A percentile compares a stretch with the other conserved stretches of the same genome.
Conservation (phyloP, 179 eudicot genomes). For the Sideroxylon spinosum region DNA sequence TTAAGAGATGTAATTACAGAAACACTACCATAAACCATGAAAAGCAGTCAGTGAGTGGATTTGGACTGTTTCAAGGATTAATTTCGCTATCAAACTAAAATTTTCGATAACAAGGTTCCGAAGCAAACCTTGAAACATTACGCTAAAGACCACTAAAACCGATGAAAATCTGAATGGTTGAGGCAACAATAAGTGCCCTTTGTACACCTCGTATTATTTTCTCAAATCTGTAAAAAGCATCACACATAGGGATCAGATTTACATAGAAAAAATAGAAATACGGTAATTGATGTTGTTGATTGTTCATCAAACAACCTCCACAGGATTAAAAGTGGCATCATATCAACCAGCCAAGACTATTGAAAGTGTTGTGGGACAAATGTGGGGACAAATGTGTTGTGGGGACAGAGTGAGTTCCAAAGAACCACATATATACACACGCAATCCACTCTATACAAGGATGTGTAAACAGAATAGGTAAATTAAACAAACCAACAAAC, state of each 20-base stretch:
- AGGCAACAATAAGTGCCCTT: conserved; percentile 90
- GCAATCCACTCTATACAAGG: too few species aligned
- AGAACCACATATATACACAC: not conserved
- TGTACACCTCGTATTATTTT: conserved; percentile 79
- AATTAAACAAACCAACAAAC: not conserved
- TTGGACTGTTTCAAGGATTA: not conserved
- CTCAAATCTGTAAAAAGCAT: conserved; percentile 51
- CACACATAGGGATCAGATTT: conserved; percentile 9
- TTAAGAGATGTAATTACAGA: not conserved
- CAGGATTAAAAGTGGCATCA: conserved; percentile 56
- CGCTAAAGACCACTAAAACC: conserved; percentile 99
- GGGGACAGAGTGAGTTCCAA: not conserved
- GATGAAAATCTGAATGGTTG: conserved; percentile 72
- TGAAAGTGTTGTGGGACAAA: conserved; percentile 74
- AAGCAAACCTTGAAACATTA: conserved; percentile 58
- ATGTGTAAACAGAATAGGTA: not conserved
- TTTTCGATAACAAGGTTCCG: not conserved
- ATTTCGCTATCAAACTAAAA: not conserved
- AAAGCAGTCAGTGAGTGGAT: not conserved
- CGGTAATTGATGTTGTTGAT: not conserved
- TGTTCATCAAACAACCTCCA: conserved; percentile 42
- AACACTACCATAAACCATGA: not conserved
- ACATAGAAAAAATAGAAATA: not conserved
- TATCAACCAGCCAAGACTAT: conserved; percentile 77
- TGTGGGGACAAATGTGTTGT: conserved; percentile 71